Conservation (phyloP, 805 yeast genomes). For the Torulaspora indica region DNA sequence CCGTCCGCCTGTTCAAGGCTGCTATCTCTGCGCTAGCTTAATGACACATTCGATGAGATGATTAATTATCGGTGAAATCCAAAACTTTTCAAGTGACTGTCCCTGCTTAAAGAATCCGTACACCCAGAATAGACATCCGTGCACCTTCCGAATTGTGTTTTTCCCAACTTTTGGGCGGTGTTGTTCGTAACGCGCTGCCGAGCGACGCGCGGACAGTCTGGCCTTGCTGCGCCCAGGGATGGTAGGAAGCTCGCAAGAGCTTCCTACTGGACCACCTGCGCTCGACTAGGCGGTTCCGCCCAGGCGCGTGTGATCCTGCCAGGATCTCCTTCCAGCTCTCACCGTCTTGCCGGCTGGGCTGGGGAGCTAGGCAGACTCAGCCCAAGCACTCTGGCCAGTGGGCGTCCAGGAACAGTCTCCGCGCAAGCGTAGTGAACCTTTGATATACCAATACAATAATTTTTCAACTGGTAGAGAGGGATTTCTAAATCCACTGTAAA, state of each 20-base stretch:
- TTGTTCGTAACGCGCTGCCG: too few relatives aligned
- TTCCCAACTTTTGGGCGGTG: too few relatives aligned
- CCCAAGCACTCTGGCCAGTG: too few relatives aligned
- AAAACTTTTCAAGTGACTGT: constrained; percentile 4
- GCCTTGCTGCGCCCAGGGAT: too few relatives aligned
- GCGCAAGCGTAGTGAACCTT: constrained; percentile 1
- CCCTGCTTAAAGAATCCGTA: too few relatives aligned
- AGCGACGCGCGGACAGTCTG: too few relatives aligned
- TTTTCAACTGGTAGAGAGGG: neutral
- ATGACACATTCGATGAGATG: constrained; percentile 9
- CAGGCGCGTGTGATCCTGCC: neutral
- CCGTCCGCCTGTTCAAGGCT: neutral
- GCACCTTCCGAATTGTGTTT: neutral
- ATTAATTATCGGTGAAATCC: neutral
- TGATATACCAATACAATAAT: constrained; percentile 2
- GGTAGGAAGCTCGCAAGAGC: too few relatives aligned
- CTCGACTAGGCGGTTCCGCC: too few relatives aligned
- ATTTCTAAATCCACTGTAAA: constrained; percentile 9
- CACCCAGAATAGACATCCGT: neutral
- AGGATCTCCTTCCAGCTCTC: neutral
- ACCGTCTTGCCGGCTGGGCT: neutral
- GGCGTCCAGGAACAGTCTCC: neutral
- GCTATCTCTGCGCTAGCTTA: neutral
- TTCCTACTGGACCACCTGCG: too few relatives aligned
- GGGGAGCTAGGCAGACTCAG: too few relatives aligned